Conservation (phyloP, 176 grass and related monocot species). For the Avena sativa region DNA sequence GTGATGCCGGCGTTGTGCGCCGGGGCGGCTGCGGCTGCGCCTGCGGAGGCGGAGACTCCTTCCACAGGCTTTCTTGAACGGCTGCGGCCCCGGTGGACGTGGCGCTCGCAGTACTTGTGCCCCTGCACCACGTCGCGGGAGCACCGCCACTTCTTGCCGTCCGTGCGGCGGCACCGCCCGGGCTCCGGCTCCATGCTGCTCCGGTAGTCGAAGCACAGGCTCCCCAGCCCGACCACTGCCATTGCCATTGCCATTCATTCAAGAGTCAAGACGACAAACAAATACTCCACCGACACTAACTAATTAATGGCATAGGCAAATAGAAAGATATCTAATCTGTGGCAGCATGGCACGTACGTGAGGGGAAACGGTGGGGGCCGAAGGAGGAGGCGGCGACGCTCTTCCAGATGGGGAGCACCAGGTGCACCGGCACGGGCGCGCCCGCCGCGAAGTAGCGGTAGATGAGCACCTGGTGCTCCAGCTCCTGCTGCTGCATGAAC, state of each 20-base stretch:
- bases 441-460: slow-evolving; percentile 95
- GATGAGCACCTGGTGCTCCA: slow-evolving; percentile 99
- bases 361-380: slow-evolving; percentile 77
- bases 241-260: background rate
- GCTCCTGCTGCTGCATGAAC: slow-evolving; percentile 98
- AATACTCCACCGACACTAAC: background rate
- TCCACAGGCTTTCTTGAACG: slow-evolving; percentile 99
- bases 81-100: slow-evolving; percentile 95
- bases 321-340: background rate
- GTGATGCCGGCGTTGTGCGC: slow-evolving; percentile 5
- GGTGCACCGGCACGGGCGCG: slow-evolving; percentile 87
- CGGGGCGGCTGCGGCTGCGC: background rate
- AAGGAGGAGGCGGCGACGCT: slow-evolving; percentile 92
- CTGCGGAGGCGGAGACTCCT: slow-evolving; percentile 31
- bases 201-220: slow-evolving; percentile 94
- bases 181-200: slow-evolving; percentile 98
- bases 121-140: slow-evolving; percentile 84
- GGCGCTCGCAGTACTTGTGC: slow-evolving; percentile 99
- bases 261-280: background rate
- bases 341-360: slow-evolving; percentile 46
- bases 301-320: background rate
- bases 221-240: slow-evolving; percentile 84
- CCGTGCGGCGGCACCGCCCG: slow-evolving; percentile 87
- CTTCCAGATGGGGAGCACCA: slow-evolving; percentile 98
- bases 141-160: slow-evolving; percentile 99